Evolutionary conservation across 257 asterid species (phyloP).

Genomic region (Solanum sparsipilum): DNA sequence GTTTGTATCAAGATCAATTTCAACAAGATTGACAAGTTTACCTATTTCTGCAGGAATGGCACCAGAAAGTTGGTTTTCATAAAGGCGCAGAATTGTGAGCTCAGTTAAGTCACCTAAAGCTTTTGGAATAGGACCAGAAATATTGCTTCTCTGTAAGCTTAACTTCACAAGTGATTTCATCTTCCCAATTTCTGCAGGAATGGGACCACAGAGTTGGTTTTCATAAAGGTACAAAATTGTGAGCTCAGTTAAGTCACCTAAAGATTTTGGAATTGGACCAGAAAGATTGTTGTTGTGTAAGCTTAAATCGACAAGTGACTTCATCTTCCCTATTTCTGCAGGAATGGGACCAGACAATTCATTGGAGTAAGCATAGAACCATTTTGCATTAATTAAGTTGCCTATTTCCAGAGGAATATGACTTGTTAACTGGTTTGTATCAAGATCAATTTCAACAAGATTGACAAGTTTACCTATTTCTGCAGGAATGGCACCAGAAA

Average conservation of each 20-base stretch:
- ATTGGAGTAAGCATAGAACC: neutral
- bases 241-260: slow-evolving; percentile 1
- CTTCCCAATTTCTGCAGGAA: neutral
- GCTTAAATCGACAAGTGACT: neutral
- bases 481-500: neutral
- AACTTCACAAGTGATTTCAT: neutral
- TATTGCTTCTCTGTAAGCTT: neutral
- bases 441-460: neutral
- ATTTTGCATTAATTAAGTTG: neutral
- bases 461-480: neutral
- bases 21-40: neutral
- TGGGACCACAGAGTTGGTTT: neutral
- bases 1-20: neutral
- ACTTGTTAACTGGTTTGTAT: neutral
- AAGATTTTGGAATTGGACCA: neutral
- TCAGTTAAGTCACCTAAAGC: neutral
- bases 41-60: neutral
- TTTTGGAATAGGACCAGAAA: neutral
- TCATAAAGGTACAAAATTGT: neutral
- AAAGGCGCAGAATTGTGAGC: neutral
- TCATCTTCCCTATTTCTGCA: neutral
- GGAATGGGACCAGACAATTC: neutral
- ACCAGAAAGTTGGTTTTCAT: neutral
- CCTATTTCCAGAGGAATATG: neutral
- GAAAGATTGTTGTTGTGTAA: neutral